These are phyloP conservation scores for Cystofilobasidium bisporidii DNA, from an alignment of 768 basidiomycete genomes.

Conservation along the genomic window DNA sequence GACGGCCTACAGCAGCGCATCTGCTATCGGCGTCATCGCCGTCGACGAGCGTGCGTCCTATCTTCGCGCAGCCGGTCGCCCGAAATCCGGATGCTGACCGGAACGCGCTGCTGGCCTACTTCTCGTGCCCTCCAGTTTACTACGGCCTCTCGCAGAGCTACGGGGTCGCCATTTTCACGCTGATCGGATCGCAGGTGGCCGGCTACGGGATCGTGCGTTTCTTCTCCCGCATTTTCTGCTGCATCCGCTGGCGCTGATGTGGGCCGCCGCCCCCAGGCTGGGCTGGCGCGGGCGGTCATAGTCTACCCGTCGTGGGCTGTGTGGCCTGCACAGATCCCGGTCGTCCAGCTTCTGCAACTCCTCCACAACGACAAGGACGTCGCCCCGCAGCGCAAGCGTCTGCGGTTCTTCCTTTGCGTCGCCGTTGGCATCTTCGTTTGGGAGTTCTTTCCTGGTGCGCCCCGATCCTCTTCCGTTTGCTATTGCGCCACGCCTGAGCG, in stretches of 20 bases:
- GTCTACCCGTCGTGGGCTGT: conserved; percentile 10
- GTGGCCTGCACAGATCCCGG: neutral
- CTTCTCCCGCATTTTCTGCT: neutral
- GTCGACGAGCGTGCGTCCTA: conserved; percentile 30
- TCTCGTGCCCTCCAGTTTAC: too few relatives aligned
- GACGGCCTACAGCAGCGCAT: conserved; percentile 38
- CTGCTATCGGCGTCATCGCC: conserved; percentile 40
- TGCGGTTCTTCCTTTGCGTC: conserved; percentile 36
- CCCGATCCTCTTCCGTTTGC: neutral
- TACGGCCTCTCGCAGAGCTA: conserved; percentile 35
- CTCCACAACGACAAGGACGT: conserved; percentile 34
- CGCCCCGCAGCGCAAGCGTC: conserved; percentile 33
- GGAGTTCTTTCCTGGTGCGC: conserved; percentile 16
- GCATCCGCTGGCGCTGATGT: too few relatives aligned
- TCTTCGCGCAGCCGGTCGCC: too few relatives aligned
- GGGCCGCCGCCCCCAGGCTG: too few relatives aligned
- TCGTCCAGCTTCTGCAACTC: conserved; percentile 34
- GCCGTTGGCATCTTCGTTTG: conserved; percentile 34
- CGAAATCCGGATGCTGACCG: too few relatives aligned
- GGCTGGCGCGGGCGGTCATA: conserved; percentile 31
- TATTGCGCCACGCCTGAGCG: too few relatives aligned
- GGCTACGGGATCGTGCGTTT: conserved; percentile 27
- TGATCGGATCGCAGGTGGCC: conserved; percentile 35
- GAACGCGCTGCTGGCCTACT: too few relatives aligned
- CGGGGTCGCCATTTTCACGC: conserved; percentile 37